These are phyloP conservation scores for Rhododendron ferrugineum DNA, from an alignment of 148 eudicot species.

Conservation along the genomic window DNA sequence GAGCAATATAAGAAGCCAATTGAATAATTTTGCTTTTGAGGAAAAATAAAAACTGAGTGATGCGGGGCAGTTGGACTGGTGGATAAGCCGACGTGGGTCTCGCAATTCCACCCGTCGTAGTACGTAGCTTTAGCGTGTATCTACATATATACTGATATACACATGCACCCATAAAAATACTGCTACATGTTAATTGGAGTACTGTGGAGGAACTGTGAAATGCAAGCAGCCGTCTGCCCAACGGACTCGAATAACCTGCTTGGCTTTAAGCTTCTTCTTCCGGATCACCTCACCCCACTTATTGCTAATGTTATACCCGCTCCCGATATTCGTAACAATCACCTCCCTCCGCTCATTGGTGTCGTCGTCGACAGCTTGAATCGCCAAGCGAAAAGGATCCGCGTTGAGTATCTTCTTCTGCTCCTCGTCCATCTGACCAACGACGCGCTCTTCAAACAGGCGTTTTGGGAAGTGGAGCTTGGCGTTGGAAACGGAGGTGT, in stretches of 20 bases:
- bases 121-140: too few species aligned
- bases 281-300: conserved; percentile 12
- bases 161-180: too few species aligned
- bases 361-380: conserved; percentile 3
- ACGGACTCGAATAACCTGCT: conserved; percentile 14
- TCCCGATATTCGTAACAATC: conserved; percentile 7
- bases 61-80: too few species aligned
- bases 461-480: conserved; percentile 10
- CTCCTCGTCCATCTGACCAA: neutral
- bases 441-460: conserved; percentile 4
- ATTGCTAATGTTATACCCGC: conserved; percentile 11
- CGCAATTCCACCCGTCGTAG: too few species aligned
- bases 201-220: conserved; percentile 6
- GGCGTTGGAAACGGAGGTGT: conserved; percentile 10
- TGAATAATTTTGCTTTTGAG: too few species aligned
- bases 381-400: conserved; percentile 6
- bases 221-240: conserved; percentile 16
- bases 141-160: too few species aligned
- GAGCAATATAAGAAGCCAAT: too few species aligned
- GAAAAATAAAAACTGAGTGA: too few species aligned
- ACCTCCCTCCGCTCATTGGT: conserved; percentile 7
- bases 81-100: too few species aligned
- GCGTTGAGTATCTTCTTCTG: conserved; percentile 7
- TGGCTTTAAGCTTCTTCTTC: conserved; percentile 2
- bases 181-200: neutral